Base-by-base conservation (phyloP, 2,329 filamentous ascomycete species). In the Apiospora pterosperma region DNA sequence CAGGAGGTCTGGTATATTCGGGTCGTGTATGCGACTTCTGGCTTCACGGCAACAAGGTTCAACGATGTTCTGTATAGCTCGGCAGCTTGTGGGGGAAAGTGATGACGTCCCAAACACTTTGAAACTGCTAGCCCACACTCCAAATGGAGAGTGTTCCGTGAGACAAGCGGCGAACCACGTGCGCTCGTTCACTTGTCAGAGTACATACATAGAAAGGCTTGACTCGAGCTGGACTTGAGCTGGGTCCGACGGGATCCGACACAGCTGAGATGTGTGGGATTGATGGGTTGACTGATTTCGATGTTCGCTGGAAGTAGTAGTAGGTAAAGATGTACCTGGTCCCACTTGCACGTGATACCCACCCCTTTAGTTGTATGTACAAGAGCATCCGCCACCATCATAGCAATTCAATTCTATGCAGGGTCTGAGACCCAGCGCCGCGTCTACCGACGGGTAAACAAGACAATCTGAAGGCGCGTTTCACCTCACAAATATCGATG, bases 31-130 rank as follows among this genome's bases (percentile, higher is more conserved):
- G n/a, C n/a, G n/a, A 55, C 48, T 34, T 55, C 48, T 5, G 5
- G 34, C 25, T 55, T 55, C 25, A 31, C 11, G 19, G 5, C 48
- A n/a, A 61, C 36, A 61, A 39, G 59, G 59, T 41, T 61, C 59
- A 31, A 41, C 59, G 59, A 61, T 41, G 36, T 31, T 41, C 59
- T 31, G 59, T 36, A 61, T 31, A 31, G 59, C 39, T 41, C 36
- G 28, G 36, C 59, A 31, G 59, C 59, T 41, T 11, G 36, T 41
- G 16, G 48, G 48, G 48, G 28, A n/a, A 55, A 34, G 28, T 21
- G 48, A 55, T 55, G 48, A 55, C 48, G 48, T 55, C 34, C 48
- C 31, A 55, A 55, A 34, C 48, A 55, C 48, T n/a, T n/a, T 52
- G 44, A 52, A 52, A 52, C 44, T 52, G 44, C 23, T 31, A 52